Base-by-base conservation (phyloP, 768 basidiomycete species). In the Trametes cingulata region DNA sequence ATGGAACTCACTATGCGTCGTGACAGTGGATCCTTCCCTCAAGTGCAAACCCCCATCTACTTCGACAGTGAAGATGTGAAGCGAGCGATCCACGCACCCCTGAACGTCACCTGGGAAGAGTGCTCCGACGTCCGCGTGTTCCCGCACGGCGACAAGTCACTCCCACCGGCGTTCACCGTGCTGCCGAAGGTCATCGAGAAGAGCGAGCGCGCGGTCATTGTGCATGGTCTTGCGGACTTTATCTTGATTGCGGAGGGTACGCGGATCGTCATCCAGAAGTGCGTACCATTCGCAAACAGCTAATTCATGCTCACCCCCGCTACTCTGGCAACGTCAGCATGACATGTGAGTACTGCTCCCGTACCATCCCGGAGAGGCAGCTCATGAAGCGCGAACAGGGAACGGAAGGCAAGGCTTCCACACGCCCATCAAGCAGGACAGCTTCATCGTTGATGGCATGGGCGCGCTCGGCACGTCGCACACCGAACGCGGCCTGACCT, bases 121-220 rank as follows among this genome's bases (percentile, higher is more conserved):
- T 92, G 90, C 69, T 81, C 85, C 2, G 72, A 81, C 64, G 56
- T 78, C 6, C 64, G 82, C 52, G 87, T 90, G 1, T 90, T 90
- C 75, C 82, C 83, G 1, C 65, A 49, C 54, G 66, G 65, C 15
- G 90, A 90, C 67, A 68, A 58, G 13, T 89, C 87, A 59, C 72
- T 80, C 2, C 88, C 88, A 0, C 79, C 88, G 8, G 80, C 82
- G 0, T 77, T 90, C 52, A 83, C 78, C 7, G 87, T 91, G 0
- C 76, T 91, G 4, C 88, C 90, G 8, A 85, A 77, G 62, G 88
- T 89, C 54, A 91, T 92, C 55, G 87, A 90, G 73, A 90, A 88
- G 77, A 90, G 77, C 69, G 74, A 82, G 51, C 77, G 88, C 52
- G 81, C 78, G 2, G 86, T 90, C 13, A 86, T 91, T 52, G 78